Conservation (phyloP, 2,329 filamentous ascomycete genomes). For the Apiospora sp. region DNA sequence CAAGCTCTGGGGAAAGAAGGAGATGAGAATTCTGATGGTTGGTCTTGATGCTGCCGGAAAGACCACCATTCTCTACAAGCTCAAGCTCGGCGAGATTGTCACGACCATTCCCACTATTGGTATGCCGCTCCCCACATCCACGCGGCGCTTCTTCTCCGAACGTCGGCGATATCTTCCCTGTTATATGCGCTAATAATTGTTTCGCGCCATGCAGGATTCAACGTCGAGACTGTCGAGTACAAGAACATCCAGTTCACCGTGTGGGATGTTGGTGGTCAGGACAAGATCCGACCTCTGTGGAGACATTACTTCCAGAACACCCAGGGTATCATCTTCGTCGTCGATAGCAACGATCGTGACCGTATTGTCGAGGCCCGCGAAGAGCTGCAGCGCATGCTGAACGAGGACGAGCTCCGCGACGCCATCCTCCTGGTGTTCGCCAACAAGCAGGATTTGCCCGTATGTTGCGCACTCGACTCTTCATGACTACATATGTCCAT, state of each 20-base stretch:
- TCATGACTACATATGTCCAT: background rate
- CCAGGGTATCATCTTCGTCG: slow-evolving; percentile 99
- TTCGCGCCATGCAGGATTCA: slow-evolving; percentile 74
- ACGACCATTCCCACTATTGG: slow-evolving; percentile 99
- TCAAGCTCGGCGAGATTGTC: slow-evolving; percentile 99
- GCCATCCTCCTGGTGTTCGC: slow-evolving; percentile 31
- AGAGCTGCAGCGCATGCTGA: slow-evolving; percentile 97
- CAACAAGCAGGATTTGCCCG: slow-evolving; percentile 95
- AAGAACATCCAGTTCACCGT: slow-evolving; percentile 99
- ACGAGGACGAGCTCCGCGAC: slow-evolving; percentile 50
- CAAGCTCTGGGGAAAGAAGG: slow-evolving; percentile 98
- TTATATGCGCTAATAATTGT: slow-evolving; percentile 12
- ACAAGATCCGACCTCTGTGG: slow-evolving; percentile 99
- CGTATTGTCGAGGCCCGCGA: slow-evolving; percentile 96
- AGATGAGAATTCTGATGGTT: slow-evolving; percentile 99
- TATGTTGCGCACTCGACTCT: slow-evolving; percentile 59
- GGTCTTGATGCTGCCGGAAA: slow-evolving; percentile 99
- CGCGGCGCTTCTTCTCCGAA: slow-evolving; percentile 20
- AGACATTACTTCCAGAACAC: slow-evolving; percentile 99
- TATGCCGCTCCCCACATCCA: slow-evolving; percentile 53
- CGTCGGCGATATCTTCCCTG: slow-evolving; percentile 1
- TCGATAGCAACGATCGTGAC: slow-evolving; percentile 98
- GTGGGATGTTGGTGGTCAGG: slow-evolving; percentile 99
- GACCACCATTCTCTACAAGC: slow-evolving; percentile 99
- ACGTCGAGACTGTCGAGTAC: slow-evolving; percentile 99